Conservation (phyloP, 78 protist genomes). For the Neovahlkampfia damariscottae region DNA sequence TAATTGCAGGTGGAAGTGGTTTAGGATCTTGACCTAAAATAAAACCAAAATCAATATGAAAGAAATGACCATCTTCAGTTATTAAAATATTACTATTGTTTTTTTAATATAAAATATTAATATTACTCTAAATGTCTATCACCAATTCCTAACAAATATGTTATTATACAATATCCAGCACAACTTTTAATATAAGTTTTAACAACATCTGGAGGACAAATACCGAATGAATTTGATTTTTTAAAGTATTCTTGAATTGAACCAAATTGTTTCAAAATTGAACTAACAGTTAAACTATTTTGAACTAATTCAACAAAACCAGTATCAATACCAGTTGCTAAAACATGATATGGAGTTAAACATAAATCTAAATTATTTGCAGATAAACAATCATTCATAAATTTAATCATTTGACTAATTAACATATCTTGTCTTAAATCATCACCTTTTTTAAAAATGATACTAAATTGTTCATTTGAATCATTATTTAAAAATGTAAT, state of each 20-base stretch:
- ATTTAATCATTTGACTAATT: conserved; percentile 66
- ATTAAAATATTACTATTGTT: conserved; percentile 79
- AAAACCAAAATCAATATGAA: conserved; percentile 96
- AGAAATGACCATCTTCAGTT: conserved; percentile 46
- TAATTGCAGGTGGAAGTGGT: conserved; percentile 91
- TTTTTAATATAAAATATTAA: no score
- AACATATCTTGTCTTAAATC: conserved; percentile 94
- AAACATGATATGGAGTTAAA: conserved; percentile 80
- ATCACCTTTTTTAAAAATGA: conserved; percentile 83
- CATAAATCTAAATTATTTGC: conserved; percentile 68
- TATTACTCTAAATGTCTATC: conserved; percentile 91
- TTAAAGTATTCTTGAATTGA: conserved; percentile 37
- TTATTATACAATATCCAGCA: conserved; percentile 94
- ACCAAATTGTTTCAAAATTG: not conserved
- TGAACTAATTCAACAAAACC: conserved; percentile 55
- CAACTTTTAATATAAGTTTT: conserved; percentile 56
- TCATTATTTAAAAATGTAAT: not conserved
- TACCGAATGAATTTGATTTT: conserved; percentile 47
- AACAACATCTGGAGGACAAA: conserved; percentile 26
- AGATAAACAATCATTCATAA: conserved; percentile 73
- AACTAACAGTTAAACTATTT: not conserved
- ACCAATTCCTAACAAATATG: conserved; percentile 88
- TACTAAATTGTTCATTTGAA: conserved; percentile 15
- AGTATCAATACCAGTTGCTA: conserved; percentile 64
- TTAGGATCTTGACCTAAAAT: conserved; percentile 89